A percentile compares a stretch with the other conserved stretches of the same genome.
Conservation (phyloP, 1,284 basidiomycete genomes). For the Sporisorium iseilematis-ciliati region DNA sequence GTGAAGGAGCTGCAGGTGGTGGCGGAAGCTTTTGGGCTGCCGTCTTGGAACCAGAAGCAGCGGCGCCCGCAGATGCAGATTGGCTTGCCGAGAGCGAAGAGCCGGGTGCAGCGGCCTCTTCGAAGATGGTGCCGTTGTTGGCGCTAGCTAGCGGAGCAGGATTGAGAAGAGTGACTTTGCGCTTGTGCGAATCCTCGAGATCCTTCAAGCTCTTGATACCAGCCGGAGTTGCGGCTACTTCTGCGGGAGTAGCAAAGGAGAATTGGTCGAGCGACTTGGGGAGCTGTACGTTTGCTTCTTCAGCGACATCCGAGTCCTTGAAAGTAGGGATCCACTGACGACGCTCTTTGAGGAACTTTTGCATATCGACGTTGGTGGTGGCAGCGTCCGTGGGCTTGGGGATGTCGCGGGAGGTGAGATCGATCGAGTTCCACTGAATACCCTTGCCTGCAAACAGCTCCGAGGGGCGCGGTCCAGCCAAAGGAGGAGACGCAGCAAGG, state of each 20-base stretch:
- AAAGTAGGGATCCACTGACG: slow-evolving; percentile 59
- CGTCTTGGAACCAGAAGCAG: slow-evolving; percentile 6
- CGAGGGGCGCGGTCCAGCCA: slow-evolving; percentile 44
- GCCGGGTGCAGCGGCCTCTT: slow-evolving; percentile 40
- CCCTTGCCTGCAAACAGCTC: slow-evolving; percentile 64
- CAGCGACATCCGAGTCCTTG: slow-evolving; percentile 34
- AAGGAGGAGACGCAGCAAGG: slow-evolving; percentile 10
- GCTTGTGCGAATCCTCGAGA: slow-evolving; percentile 58
- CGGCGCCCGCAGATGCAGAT: neutral
- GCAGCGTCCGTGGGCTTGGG: slow-evolving; percentile 29
- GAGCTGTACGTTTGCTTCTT: slow-evolving; percentile 23
- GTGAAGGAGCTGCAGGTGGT: slow-evolving; percentile 26
- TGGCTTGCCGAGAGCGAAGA: slow-evolving; percentile 1
- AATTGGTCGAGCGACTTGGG: slow-evolving; percentile 43
- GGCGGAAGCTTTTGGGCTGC: slow-evolving; percentile 24
- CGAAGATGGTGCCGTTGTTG: slow-evolving; percentile 44
- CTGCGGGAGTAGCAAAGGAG: slow-evolving; percentile 26
- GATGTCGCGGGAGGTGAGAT: slow-evolving; percentile 45
- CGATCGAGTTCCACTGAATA: slow-evolving; percentile 59
- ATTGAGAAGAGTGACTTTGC: slow-evolving; percentile 47
- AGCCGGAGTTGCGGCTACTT: slow-evolving; percentile 18
- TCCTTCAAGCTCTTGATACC: slow-evolving; percentile 56
- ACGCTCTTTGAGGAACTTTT: slow-evolving; percentile 61
- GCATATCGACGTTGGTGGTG: slow-evolving; percentile 43
- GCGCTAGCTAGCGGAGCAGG: slow-evolving; percentile 22